Evolutionary conservation across 2,329 filamentous ascomycete species (phyloP).

Genomic region (Erysiphe neolycopersici): DNA sequence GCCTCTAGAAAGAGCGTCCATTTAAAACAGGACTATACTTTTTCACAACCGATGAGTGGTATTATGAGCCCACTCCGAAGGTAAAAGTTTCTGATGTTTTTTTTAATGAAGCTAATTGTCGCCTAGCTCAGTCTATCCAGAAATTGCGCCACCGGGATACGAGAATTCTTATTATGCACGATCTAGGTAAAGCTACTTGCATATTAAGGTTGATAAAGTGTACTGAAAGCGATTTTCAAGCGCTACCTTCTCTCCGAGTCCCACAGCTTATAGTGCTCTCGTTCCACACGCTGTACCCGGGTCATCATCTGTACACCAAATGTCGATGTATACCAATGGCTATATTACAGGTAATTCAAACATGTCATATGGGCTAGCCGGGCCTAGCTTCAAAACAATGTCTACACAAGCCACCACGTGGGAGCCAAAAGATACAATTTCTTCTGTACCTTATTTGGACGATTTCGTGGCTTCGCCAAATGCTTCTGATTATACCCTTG

Average conservation of each 20-base stretch:
- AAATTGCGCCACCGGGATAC: slow-evolving; percentile 7
- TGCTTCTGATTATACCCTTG: slow-evolving; percentile 31
- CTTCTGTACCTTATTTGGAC: slow-evolving; percentile 13
- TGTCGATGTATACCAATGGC: slow-evolving; percentile 11
- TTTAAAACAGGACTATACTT: slow-evolving; percentile 12
- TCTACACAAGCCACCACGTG: slow-evolving; percentile 9
- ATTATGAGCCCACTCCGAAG: slow-evolving; percentile 10
- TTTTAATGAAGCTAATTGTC: slow-evolving; percentile 7
- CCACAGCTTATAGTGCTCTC: slow-evolving; percentile 10
- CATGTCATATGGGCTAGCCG: slow-evolving; percentile 10
- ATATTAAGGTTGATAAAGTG: slow-evolving; percentile 2
- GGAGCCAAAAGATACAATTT: slow-evolving; percentile 13
- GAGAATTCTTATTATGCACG: slow-evolving; percentile 11
- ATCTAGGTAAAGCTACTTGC: slow-evolving; percentile 10
- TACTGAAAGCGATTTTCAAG: slow-evolving; percentile 11
- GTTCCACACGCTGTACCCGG: slow-evolving; percentile 4
- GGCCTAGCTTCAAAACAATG: slow-evolving; percentile 10
- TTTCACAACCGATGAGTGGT: slow-evolving; percentile 8
- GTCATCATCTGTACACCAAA: slow-evolving; percentile 7
- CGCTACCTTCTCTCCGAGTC: slow-evolving; percentile 8
- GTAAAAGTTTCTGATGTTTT: slow-evolving; percentile 5
- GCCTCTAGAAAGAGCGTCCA: slow-evolving; percentile 12
- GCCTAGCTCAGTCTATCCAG: slow-evolving; percentile 9
- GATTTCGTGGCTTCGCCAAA: slow-evolving; percentile 24
- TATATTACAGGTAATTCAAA: slow-evolving; percentile 10